These are phyloP conservation scores for Senecio squalidus DNA, from an alignment of 140 eudicot species.

Conservation along the genomic window DNA sequence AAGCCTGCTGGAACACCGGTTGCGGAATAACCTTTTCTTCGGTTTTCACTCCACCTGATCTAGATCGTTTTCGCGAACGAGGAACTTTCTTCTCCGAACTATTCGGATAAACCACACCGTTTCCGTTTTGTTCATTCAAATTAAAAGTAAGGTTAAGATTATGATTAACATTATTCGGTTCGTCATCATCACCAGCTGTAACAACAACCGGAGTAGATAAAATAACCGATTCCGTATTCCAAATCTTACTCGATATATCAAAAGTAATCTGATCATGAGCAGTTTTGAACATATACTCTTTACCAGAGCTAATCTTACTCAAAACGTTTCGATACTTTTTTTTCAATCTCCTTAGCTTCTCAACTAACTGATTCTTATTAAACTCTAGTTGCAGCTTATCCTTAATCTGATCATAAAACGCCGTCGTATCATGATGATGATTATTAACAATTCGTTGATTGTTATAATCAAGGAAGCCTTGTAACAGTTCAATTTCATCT, in stretches of 20 bases:
- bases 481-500: slow-evolving; percentile 81
- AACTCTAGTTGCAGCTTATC: slow-evolving; percentile 71
- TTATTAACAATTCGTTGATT: slow-evolving; percentile 32
- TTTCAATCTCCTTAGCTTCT: slow-evolving; percentile 79
- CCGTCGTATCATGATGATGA: slow-evolving; percentile 88
- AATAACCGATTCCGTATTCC: slow-evolving; percentile 34
- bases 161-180: background rate
- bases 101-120: slow-evolving; percentile 31
- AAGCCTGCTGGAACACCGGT: too few relatives aligned
- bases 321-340: too few relatives aligned
- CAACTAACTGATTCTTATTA: slow-evolving; percentile 80
- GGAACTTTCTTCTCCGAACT: slow-evolving; percentile 38
- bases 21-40: too few relatives aligned
- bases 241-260: slow-evolving; percentile 63
- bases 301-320: too few relatives aligned
- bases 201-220: too few relatives aligned
- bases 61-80: slow-evolving; percentile 41
- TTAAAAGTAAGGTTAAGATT: slow-evolving; percentile 5
- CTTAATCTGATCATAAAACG: slow-evolving; percentile 89
- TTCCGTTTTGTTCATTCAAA: slow-evolving; percentile 28
- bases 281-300: slow-evolving; percentile 68
- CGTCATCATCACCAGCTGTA: slow-evolving; percentile 39
- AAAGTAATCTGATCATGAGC: slow-evolving; percentile 90
- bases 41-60: too few relatives aligned
- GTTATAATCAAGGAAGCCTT: slow-evolving; percentile 74